Percentiles rank a stretch among this genome's conserved stretches.
Evolutionary conservation across 75 land plant species (phyloP).

Genomic region (Selaginella tamariscina): DNA sequence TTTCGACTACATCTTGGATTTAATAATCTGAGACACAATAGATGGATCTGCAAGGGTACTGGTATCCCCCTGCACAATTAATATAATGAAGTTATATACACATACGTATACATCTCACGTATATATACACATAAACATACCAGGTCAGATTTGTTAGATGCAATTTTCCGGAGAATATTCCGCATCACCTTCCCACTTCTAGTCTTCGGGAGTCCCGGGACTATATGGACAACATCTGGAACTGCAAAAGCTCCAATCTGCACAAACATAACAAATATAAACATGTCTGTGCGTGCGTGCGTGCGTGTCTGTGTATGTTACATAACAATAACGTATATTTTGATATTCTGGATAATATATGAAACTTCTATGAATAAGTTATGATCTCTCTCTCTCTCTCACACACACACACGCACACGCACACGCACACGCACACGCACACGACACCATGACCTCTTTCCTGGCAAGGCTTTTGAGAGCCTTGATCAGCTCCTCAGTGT

Average conservation of each 20-base stretch:
- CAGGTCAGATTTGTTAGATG: conserved; percentile 14
- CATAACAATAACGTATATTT: too few species aligned
- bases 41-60: conserved; percentile 29
- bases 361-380: not conserved
- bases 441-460: conserved; percentile 16
- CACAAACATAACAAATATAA: not conserved
- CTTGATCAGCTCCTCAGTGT: conserved; percentile 15
- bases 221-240: conserved; percentile 17
- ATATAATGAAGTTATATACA: not conserved
- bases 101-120: not conserved
- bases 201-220: conserved; percentile 25
- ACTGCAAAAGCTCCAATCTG: conserved; percentile 27
- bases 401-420: not conserved
- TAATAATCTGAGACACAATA: conserved; percentile 19
- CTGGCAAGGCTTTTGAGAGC: not conserved
- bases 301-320: too few species aligned
- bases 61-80: conserved; percentile 19
- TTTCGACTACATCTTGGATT: conserved; percentile 1
- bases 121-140: conserved; percentile 4
- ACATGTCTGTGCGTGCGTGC: too few species aligned
- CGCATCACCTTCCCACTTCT: conserved; percentile 30
- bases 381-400: too few species aligned
- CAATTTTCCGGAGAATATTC: conserved; percentile 21
- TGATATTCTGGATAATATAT: not conserved
- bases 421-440: not conserved